Percentiles rank a stretch among this genome's conserved stretches.
Conservation (phyloP, 345 rosid species). For the Hibiscus tridactylites region DNA sequence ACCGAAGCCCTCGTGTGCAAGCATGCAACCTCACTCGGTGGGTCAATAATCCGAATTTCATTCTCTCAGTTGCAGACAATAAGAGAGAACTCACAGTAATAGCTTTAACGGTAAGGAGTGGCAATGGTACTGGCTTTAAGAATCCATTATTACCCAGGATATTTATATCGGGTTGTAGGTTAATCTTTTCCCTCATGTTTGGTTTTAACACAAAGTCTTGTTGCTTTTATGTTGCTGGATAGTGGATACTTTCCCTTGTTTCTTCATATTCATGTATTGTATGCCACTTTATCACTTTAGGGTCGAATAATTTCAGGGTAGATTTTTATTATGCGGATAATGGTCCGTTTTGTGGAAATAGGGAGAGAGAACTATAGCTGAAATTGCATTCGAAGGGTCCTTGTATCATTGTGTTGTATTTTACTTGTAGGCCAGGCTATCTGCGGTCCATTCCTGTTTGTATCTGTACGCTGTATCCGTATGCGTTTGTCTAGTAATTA, state of each 20-base stretch:
- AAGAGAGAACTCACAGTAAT: slow-evolving; percentile 23
- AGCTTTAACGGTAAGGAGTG: not conserved
- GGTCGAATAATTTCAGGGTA: slow-evolving; percentile 7
- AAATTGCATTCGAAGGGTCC: slow-evolving; percentile 1
- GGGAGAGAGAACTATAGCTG: slow-evolving; percentile 2
- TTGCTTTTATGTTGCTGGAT: slow-evolving; percentile 20
- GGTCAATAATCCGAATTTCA: slow-evolving; percentile 83
- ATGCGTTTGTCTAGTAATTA: not conserved
- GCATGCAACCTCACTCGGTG: slow-evolving; percentile 76
- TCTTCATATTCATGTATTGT: slow-evolving; percentile 5
- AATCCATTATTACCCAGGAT: slow-evolving; percentile 19
- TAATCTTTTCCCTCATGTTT: slow-evolving; percentile 5
- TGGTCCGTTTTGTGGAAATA: slow-evolving; percentile 22
- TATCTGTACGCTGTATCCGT: not conserved
- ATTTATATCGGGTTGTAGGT: slow-evolving; percentile 19
- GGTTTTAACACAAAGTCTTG: slow-evolving; percentile 12
- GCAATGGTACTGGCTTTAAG: slow-evolving; percentile 5
- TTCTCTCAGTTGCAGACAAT: slow-evolving; percentile 93
- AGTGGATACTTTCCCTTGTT: slow-evolving; percentile 12
- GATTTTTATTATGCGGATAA: slow-evolving; percentile 6
- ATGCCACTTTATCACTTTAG: slow-evolving; percentile 6
- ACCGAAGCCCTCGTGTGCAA: slow-evolving; percentile 88
- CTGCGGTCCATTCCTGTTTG: not conserved
- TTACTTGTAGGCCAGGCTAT: slow-evolving; percentile 16
- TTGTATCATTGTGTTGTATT: slow-evolving; percentile 20